Base-by-base conservation (phyloP, 768 basidiomycete species). In the Cystoderma amianthinum region DNA sequence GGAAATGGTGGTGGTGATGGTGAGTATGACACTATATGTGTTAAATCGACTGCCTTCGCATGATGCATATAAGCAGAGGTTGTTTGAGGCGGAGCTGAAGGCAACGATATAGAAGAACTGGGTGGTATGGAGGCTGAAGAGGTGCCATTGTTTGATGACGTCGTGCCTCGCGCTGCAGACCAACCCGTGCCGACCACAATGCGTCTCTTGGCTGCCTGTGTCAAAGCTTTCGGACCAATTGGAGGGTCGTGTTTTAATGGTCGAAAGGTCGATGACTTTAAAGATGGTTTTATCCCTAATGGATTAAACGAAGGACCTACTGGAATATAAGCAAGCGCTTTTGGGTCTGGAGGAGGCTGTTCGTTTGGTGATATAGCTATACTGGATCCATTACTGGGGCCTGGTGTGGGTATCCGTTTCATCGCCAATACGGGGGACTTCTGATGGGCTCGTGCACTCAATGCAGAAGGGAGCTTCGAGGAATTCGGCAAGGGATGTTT, bases 281-380 rank as follows among this genome's bases (percentile, higher is more conserved):
- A 7, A 28, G 25, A 28, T 11, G 80, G 75, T 18, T 68, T 63
- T 40, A 82, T 80, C 36, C 63, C 66, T 30, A 81, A 55, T 17
- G 78, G 77, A 51, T 82, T 82, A 0, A 63, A 67, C 18, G 65
- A 52, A 6, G 74, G 64, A 9, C 68, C 69, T 5, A 59, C 49
- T n/a, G 66, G 50, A 23, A 71, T 65, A 44, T 62, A 65, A 2
- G 62, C 65, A 17, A 71, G 41, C 2, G 61, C 48, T 46, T 62
- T 65, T 5, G 57, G 52, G 28, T 65, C 64, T 11, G 62, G 68
- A n/a, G 61, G 56, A 32, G 65, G 49, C 9, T 58, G 54, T n/a
- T 38, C 18, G 18, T 21, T 41, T n/a, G n/a, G n/a, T n/a, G n/a
- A n/a, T n/a, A n/a, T n/a, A n/a, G n/a, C n/a, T n/a, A n/a, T n/a